Conservation (phyloP, 768 basidiomycete genomes). For the Mrakia hoshinonis region DNA sequence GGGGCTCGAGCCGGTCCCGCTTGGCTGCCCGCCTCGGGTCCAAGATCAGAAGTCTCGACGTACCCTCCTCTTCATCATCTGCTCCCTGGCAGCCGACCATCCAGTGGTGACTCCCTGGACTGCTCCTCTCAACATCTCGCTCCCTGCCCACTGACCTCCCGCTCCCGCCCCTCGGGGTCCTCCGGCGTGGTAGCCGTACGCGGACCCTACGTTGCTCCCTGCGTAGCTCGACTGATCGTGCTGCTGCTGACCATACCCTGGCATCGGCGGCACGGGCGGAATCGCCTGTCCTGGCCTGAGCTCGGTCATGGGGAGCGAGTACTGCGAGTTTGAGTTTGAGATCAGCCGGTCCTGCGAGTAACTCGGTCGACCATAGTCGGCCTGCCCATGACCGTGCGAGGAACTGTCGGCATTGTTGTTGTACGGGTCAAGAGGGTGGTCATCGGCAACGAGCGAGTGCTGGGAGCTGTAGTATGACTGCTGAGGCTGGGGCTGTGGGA, state of each 20-base stretch:
- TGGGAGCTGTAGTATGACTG: not conserved
- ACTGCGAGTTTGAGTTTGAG: not conserved
- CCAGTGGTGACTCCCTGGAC: not conserved
- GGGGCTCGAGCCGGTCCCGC: not conserved
- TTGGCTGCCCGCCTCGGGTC: not conserved
- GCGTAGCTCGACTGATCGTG: not conserved
- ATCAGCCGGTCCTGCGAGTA: slow-evolving; percentile 7
- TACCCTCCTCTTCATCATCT: slow-evolving; percentile 12
- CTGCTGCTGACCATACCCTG: not conserved
- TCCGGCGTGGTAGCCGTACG: not conserved
- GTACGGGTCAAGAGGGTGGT: slow-evolving; percentile 4
- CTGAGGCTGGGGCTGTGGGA: slow-evolving; percentile 6
- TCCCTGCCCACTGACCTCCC: not conserved
- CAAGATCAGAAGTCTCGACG: not conserved
- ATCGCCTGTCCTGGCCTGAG: slow-evolving; percentile 9
- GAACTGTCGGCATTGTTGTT: not conserved
- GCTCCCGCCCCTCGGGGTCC: not conserved
- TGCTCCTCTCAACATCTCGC: not conserved
- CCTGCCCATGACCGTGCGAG: slow-evolving; percentile 1
- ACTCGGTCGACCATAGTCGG: not conserved
- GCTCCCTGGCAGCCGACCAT: slow-evolving; percentile 2
- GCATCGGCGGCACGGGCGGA: not conserved
- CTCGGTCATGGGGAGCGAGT: not conserved
- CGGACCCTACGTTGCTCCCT: not conserved
- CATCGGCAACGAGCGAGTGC: not conserved